Evolutionary conservation across 305 asterid species (phyloP).

Genomic region (Galium porrigens): DNA sequence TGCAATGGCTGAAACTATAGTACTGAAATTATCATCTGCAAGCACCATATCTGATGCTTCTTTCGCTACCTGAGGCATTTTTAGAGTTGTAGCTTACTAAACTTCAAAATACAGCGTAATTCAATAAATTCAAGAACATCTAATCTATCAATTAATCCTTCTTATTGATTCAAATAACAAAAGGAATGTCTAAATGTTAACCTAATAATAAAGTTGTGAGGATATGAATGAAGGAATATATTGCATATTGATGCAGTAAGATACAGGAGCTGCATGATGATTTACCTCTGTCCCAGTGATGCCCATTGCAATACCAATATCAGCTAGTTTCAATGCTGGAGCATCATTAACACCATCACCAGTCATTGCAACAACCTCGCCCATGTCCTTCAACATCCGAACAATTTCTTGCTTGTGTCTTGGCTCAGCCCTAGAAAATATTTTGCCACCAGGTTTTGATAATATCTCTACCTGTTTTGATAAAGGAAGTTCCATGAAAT

Average conservation of each 20-base stretch:
- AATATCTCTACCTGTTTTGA: slow-evolving; percentile 42
- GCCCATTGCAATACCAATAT: slow-evolving; percentile 95
- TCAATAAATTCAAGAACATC: background rate
- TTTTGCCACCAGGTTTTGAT: slow-evolving; percentile 60
- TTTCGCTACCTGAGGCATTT: slow-evolving; percentile 52
- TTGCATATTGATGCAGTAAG: slow-evolving; percentile 1
- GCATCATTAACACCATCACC: slow-evolving; percentile 98
- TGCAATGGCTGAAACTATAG: slow-evolving; percentile 71
- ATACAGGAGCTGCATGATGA: background rate
- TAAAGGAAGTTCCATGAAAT: slow-evolving; percentile 55
- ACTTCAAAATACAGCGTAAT: background rate
- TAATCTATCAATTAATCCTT: background rate
- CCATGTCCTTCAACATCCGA: slow-evolving; percentile 69
- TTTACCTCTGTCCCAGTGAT: slow-evolving; percentile 82
- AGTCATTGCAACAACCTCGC: slow-evolving; percentile 89
- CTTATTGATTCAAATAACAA: background rate
- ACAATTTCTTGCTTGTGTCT: slow-evolving; percentile 86
- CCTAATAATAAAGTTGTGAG: background rate
- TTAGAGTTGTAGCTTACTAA: background rate
- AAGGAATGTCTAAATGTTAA: background rate
- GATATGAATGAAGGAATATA: background rate
- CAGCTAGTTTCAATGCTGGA: slow-evolving; percentile 87
- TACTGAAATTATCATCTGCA: slow-evolving; percentile 92
- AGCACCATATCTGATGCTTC: slow-evolving; percentile 91
- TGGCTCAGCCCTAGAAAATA: slow-evolving; percentile 85